phyloP scores from a whole-genome alignment of 345 rosid species.

The Citrus medica region DNA sequence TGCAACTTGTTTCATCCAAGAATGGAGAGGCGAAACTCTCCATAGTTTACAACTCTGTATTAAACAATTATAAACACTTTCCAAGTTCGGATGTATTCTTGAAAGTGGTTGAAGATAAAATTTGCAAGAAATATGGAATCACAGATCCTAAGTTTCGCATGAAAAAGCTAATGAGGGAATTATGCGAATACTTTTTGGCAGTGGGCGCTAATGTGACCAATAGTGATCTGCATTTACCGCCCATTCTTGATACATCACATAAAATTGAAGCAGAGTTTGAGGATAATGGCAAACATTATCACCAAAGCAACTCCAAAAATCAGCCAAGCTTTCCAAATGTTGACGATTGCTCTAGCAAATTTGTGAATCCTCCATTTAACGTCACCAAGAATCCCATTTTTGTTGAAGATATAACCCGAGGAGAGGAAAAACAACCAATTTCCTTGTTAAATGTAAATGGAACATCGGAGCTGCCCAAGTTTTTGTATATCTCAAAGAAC shows the following conservation, averaged over 20 bases:
- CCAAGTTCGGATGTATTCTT: neutral
- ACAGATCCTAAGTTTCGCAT: slow-evolving; percentile 18
- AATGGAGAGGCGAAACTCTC: slow-evolving; percentile 19
- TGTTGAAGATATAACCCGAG: slow-evolving; percentile 28
- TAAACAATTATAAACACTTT: neutral
- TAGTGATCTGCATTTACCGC: neutral
- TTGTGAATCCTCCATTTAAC: neutral
- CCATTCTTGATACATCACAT: neutral
- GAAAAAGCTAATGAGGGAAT: slow-evolving; percentile 13
- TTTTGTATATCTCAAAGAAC: slow-evolving; percentile 27
- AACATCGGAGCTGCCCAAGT: slow-evolving; percentile 20
- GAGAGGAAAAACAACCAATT: slow-evolving; percentile 21
- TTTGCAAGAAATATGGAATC: slow-evolving; percentile 9
- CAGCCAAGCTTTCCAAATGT: neutral
- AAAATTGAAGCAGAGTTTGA: neutral
- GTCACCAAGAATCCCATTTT: slow-evolving; percentile 15
- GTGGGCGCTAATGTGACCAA: neutral
- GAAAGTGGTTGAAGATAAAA: slow-evolving; percentile 16
- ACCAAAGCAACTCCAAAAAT: neutral
- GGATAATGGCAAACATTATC: neutral
- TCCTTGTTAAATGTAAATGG: slow-evolving; percentile 11
- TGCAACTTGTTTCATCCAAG: slow-evolving; percentile 24
- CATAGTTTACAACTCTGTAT: slow-evolving; percentile 4
- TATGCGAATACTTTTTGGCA: slow-evolving; percentile 12
- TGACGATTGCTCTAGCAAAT: neutral